These are phyloP conservation scores for Plenodomus biglobosus DNA, from an alignment of 2,329 filamentous ascomycete species.

Conservation along the genomic window DNA sequence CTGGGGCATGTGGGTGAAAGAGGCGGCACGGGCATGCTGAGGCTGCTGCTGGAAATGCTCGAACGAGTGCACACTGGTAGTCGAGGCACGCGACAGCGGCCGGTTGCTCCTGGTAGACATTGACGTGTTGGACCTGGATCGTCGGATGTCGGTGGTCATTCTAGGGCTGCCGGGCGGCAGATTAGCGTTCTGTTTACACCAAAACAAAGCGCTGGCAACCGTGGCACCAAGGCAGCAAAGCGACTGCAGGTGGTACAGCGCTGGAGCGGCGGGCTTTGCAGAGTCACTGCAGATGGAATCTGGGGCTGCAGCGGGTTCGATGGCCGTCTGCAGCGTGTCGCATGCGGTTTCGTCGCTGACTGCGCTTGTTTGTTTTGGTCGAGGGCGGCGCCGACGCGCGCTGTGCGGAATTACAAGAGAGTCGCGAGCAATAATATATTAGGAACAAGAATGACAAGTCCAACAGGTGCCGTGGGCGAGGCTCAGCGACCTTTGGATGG, in stretches of 20 bases:
- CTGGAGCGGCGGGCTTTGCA: constrained; percentile 1
- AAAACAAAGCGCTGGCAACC: constrained; percentile 34
- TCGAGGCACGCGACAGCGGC: constrained; percentile 52
- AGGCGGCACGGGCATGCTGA: constrained; percentile 18
- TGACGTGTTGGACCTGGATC: constrained; percentile 52
- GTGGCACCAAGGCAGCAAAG: constrained; percentile 5
- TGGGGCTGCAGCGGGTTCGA: not conserved
- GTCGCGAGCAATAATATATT: constrained; percentile 13
- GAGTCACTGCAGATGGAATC: not conserved
- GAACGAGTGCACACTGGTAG: constrained; percentile 50
- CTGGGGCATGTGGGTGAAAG: constrained; percentile 26
- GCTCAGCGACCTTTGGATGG: constrained; percentile 16
- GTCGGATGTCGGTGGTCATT: constrained; percentile 44
- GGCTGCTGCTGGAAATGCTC: constrained; percentile 34
- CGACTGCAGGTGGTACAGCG: not conserved
- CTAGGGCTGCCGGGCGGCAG: constrained; percentile 21
- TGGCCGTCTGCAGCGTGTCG: not conserved
- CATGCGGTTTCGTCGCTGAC: not conserved
- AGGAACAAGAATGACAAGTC: constrained; percentile 18
- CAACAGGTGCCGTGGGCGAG: constrained; percentile 21
- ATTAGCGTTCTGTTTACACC: constrained; percentile 36
- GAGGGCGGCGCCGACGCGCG: constrained; percentile 12
- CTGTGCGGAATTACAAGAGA: constrained; percentile 8
- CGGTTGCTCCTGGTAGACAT: constrained; percentile 48
- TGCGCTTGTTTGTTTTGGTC: constrained; percentile 22